Percentiles rank a stretch among this genome's conserved stretches.
Conservation (phyloP, 2,329 filamentous ascomycete species). For the Neospermospora avenae region DNA sequence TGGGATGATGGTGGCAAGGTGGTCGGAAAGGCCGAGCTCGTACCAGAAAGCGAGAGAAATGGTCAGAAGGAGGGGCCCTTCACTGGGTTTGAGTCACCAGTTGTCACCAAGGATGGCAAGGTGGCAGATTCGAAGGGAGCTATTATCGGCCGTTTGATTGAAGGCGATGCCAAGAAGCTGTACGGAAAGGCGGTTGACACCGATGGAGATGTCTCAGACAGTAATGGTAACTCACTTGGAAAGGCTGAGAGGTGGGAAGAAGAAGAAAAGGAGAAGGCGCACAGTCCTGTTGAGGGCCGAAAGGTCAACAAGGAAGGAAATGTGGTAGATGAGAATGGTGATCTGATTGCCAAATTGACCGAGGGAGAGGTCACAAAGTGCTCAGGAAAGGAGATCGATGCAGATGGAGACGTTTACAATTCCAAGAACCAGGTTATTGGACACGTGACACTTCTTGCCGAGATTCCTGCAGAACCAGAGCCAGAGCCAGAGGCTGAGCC, state of each 20-base stretch:
- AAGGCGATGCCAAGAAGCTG: constrained; percentile 69
- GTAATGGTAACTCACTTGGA: constrained; percentile 60
- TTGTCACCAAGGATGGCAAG: constrained; percentile 66
- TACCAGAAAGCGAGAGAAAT: constrained; percentile 63
- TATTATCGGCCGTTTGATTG: constrained; percentile 67
- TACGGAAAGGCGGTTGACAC: constrained; percentile 74
- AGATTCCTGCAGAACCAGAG: constrained; percentile 41
- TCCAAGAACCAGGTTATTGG: constrained; percentile 64
- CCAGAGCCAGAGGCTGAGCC: constrained; percentile 27
- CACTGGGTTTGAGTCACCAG: constrained; percentile 61
- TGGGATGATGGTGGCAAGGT: constrained; percentile 71
- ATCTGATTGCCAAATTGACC: constrained; percentile 63
- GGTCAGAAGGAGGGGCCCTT: constrained; percentile 65
- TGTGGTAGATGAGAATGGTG: constrained; percentile 55
- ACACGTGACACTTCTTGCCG: constrained; percentile 63
- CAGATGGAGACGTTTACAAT: constrained; percentile 69
- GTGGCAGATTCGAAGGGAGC: constrained; percentile 64
- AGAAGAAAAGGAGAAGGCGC: constrained; percentile 49
- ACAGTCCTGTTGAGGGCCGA: constrained; percentile 51
- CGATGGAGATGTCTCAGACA: constrained; percentile 78
- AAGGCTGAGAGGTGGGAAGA: constrained; percentile 60
- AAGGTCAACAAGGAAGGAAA: constrained; percentile 58
- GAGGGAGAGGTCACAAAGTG: constrained; percentile 64
- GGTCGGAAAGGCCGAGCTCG: constrained; percentile 64
- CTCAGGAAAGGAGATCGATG: constrained; percentile 66